Conservation (phyloP, 1,139 yeast species). For the Suhomyces taliae region DNA sequence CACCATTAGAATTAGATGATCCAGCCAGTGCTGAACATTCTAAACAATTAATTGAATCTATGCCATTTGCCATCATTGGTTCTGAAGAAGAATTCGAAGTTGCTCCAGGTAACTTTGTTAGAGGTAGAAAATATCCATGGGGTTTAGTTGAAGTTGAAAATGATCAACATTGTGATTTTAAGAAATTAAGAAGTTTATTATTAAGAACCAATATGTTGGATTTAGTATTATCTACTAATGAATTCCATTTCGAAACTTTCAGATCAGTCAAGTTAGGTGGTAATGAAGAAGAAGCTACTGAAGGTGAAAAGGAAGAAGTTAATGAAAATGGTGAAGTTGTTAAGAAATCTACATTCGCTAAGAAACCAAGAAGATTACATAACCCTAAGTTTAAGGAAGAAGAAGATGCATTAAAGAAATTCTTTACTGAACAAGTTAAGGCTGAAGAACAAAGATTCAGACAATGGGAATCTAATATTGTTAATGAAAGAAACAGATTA, state of each 20-base stretch:
- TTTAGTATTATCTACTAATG: constrained; percentile 84
- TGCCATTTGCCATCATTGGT: constrained; percentile 95
- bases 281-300: constrained; percentile 39
- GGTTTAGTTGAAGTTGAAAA: constrained; percentile 97
- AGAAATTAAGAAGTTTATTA: constrained; percentile 82
- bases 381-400: constrained; percentile 96
- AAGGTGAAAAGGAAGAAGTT: constrained; percentile 27
- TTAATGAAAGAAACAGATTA: constrained; percentile 89
- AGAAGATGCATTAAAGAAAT: constrained; percentile 89
- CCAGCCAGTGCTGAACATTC: constrained; percentile 79
- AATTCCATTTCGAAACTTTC: constrained; percentile 85
- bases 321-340: constrained; percentile 37
- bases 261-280: constrained; percentile 79
- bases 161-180: constrained; percentile 93
- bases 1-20: constrained; percentile 75
- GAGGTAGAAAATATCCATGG: constrained; percentile 97
- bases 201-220: constrained; percentile 94
- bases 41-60: constrained; percentile 77
- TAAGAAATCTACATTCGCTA: constrained; percentile 32
- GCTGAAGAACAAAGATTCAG: constrained; percentile 96
- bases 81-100: constrained; percentile 84
- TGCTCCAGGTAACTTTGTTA: constrained; percentile 70
- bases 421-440: constrained; percentile 97
- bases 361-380: constrained; percentile 56
- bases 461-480: constrained; percentile 97